Evolutionary conservation across 306 rosid species (phyloP).

Genomic region (Prunus padus): DNA sequence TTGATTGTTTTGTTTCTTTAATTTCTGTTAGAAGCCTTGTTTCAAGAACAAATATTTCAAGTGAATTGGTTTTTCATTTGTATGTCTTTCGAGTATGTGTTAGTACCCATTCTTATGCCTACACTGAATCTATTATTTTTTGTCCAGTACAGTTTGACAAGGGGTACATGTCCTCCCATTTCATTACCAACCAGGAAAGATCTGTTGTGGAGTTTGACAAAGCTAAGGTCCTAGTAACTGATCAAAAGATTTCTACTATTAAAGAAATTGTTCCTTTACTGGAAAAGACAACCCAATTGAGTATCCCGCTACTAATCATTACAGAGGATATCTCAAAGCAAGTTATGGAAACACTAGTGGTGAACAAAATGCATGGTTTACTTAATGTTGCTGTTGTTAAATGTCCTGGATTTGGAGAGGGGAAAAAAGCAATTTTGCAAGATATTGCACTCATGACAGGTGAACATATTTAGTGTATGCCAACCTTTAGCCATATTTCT

Average conservation of each 20-base stretch:
- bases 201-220: slow-evolving; percentile 81
- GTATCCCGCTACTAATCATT: slow-evolving; percentile 81
- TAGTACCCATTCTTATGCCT: not conserved
- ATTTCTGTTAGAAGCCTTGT: not conserved
- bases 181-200: slow-evolving; percentile 86
- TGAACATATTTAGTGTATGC: slow-evolving; percentile 30
- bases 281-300: slow-evolving; percentile 85
- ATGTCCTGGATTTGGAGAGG: slow-evolving; percentile 83
- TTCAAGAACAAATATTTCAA: not conserved
- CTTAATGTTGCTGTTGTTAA: slow-evolving; percentile 80
- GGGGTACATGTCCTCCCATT: slow-evolving; percentile 91
- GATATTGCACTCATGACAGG: slow-evolving; percentile 98
- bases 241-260: slow-evolving; percentile 75
- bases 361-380: slow-evolving; percentile 86
- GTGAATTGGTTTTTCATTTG: not conserved
- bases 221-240: slow-evolving; percentile 88
- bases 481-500: not conserved
- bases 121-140: slow-evolving; percentile 14
- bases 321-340: slow-evolving; percentile 77
- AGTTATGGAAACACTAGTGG: slow-evolving; percentile 77
- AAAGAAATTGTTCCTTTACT: slow-evolving; percentile 78
- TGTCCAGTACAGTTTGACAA: slow-evolving; percentile 66
- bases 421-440: slow-evolving; percentile 83
- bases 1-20: slow-evolving; percentile 3
- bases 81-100: slow-evolving; percentile 1